phyloP scores from a whole-genome alignment of 306 rosid species.

The Hippophae gyantsensis region DNA sequence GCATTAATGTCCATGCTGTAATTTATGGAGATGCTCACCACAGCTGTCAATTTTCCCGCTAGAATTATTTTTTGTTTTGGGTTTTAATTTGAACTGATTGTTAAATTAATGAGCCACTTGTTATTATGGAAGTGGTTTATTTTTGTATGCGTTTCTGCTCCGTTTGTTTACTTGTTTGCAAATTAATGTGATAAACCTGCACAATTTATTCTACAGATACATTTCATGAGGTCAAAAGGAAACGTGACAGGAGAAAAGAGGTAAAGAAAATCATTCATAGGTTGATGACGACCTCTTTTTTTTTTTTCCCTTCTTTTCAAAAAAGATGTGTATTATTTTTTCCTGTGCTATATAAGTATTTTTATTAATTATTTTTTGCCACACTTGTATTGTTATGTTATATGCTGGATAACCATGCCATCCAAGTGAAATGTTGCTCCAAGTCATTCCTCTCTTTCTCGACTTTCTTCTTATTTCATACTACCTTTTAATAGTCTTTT shows the following conservation, averaged over 20 bases:
- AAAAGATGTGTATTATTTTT: not conserved
- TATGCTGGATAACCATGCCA: not conserved
- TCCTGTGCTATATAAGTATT: not conserved
- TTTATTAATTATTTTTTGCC: not conserved
- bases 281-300: conserved; percentile 8
- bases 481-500: too few species aligned
- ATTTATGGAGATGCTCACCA: too few species aligned
- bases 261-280: conserved; percentile 33
- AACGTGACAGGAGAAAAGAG: conserved; percentile 77
- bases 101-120: too few species aligned
- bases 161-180: conserved; percentile 2
- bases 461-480: too few species aligned
- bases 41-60: too few species aligned
- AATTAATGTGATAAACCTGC: not conserved
- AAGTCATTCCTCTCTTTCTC: too few species aligned
- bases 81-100: too few species aligned
- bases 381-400: not conserved
- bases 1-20: too few species aligned
- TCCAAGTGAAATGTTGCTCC: too few species aligned
- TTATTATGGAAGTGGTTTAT: not conserved
- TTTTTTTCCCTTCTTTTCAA: not conserved
- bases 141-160: conserved; percentile 5
- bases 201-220: conserved; percentile 48
- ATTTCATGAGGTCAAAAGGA: conserved; percentile 89
- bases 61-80: too few species aligned